Evolutionary conservation across 73 alveolate species (phyloP).

Genomic region (Uronychia setigera): DNA sequence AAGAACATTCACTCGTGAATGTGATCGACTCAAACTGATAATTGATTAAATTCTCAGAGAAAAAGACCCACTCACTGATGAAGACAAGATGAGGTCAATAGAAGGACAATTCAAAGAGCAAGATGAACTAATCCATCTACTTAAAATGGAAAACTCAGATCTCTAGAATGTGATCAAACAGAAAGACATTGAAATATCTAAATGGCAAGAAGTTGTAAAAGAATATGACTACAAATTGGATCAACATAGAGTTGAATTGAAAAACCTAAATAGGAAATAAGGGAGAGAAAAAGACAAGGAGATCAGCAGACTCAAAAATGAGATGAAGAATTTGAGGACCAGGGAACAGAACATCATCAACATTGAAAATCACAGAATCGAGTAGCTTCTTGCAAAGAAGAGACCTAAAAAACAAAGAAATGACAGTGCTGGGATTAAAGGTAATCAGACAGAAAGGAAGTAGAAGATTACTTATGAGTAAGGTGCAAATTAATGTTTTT

Average conservation of each 20-base stretch:
- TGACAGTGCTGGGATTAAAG: background rate
- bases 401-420: background rate
- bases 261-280: background rate
- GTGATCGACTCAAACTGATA: conserved; percentile 34
- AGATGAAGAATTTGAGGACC: background rate
- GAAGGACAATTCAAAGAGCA: background rate
- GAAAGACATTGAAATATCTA: background rate
- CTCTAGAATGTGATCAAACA: background rate
- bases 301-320: background rate
- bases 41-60: conserved; percentile 15
- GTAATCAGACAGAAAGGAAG: background rate
- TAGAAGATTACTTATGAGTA: background rate
- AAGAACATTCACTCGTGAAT: conserved; percentile 47
- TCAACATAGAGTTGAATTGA: background rate
- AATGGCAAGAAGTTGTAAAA: background rate
- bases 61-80: background rate
- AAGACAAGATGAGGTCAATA: background rate
- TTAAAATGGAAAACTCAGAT: background rate
- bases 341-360: background rate
- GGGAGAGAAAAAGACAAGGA: background rate
- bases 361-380: background rate
- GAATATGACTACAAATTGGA: background rate
- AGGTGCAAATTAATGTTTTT: background rate
- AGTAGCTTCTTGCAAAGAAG: background rate
- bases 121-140: background rate